Evolutionary conservation across 2,329 filamentous ascomycete species (phyloP).

Genomic region (Pezicula neosporulosa): DNA sequence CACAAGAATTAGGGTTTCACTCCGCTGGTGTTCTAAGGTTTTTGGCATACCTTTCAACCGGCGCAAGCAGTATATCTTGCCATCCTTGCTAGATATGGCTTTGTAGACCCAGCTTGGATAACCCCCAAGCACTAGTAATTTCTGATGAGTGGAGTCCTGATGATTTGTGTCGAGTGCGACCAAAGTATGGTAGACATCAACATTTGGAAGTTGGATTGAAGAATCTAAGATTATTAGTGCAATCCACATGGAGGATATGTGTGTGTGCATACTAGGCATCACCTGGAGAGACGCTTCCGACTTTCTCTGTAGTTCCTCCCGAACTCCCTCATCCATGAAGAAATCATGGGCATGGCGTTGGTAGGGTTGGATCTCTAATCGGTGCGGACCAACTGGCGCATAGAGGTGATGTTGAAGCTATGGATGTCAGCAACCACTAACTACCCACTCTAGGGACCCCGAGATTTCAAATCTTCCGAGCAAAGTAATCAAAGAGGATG

Average conservation of each 20-base stretch:
- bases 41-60: slow-evolving; percentile 67
- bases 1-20: slow-evolving; percentile 8
- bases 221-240: slow-evolving; percentile 42
- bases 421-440: slow-evolving; percentile 14
- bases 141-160: slow-evolving; percentile 52
- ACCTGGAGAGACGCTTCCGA: slow-evolving; percentile 81
- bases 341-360: slow-evolving; percentile 87
- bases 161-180: slow-evolving; percentile 83
- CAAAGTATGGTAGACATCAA: slow-evolving; percentile 89
- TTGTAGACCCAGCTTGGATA: slow-evolving; percentile 96
- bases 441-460: no score
- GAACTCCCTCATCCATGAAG: slow-evolving; percentile 81
- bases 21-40: background rate
- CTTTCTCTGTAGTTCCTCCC: slow-evolving; percentile 88
- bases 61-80: slow-evolving; percentile 81
- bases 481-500: background rate
- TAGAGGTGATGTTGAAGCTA: slow-evolving; percentile 91
- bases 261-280: slow-evolving; percentile 61
- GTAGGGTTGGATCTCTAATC: slow-evolving; percentile 77
- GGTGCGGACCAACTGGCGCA: slow-evolving; percentile 78
- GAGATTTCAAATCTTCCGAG: no score
- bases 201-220: slow-evolving; percentile 59
- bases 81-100: slow-evolving; percentile 83
- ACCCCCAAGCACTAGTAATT: slow-evolving; percentile 76
- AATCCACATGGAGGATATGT: background rate